Evolutionary conservation across 495 filamentous ascomycete genomes (phyloP), one percentile per base, ranked within the genome.

Genomic region (Niebla homalea): DNA sequence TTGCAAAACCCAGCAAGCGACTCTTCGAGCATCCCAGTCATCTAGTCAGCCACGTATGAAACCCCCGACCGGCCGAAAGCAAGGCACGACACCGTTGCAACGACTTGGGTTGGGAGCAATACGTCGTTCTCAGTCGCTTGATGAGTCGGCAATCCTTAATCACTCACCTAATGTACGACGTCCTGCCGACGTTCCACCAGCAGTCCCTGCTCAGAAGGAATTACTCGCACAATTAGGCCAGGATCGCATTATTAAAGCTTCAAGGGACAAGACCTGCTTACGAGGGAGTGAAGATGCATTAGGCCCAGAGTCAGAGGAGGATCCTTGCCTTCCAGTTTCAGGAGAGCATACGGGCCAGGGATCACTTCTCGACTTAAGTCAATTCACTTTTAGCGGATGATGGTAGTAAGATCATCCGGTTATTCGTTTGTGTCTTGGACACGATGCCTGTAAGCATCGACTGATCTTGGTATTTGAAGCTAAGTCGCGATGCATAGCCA

Each of bases 271-370:
- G 10, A 32, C 29, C 5, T 32, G 29, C 29, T 32, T 32, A 32
- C 67, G 74, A 43, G 85, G 87, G 1, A 90, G 86, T 58, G 87
- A 93, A 60, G 87, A 93, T 56, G 63, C 80, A 40, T 73, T 93
- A 16, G 62, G 84, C 3, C 82, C 83, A 0, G 74, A 83, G 46
- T 86, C 83, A 54, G 81, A 86, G 36, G 81, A 69, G 10, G 79
- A 81, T 49, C 60, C 61, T 8, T 71, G 78, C 1, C 68, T 71
- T 14, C 18, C 20, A 4, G 18, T 16, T 5, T 46, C 25, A 12
- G 52, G 48, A 23, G n/a, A 22, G 15, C 29, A 46, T n/a, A 51
- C 26, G 32, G 14, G 6, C 3, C 10, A 26, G 19, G 51, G 43
- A 38, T 0, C 49, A 1, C 45, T 11, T 4, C n/a, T 58, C 2